Evolutionary conservation across 2,329 filamentous ascomycete species (phyloP).

Genomic region (Furcasterigmium furcatum): DNA sequence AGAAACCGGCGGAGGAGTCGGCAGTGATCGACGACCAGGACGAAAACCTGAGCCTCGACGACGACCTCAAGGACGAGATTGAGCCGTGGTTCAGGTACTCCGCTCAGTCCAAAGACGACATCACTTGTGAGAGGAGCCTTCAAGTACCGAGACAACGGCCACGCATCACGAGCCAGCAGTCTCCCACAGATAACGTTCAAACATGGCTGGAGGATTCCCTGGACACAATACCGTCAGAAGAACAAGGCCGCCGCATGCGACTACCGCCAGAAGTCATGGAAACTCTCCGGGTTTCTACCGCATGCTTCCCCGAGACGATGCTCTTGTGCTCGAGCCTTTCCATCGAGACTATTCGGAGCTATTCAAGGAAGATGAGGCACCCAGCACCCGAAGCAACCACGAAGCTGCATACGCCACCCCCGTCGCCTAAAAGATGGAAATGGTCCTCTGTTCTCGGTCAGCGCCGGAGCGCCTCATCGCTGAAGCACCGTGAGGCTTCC

Average conservation of each 20-base stretch:
- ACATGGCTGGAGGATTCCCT: slow-evolving; percentile 13
- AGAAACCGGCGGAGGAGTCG: no score
- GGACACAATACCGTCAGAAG: slow-evolving; percentile 8
- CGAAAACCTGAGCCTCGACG: slow-evolving; percentile 5
- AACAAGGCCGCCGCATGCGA: slow-evolving; percentile 28
- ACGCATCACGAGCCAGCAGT: background rate
- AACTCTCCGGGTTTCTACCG: slow-evolving; percentile 48
- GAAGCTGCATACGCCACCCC: slow-evolving; percentile 6
- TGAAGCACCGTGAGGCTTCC: slow-evolving; percentile 1
- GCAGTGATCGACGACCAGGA: background rate
- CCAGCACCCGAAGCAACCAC: slow-evolving; percentile 9
- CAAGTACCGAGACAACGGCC: background rate
- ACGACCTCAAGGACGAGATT: slow-evolving; percentile 13
- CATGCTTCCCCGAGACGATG: slow-evolving; percentile 59
- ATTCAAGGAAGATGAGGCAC: slow-evolving; percentile 51
- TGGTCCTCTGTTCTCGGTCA: slow-evolving; percentile 10
- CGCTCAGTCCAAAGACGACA: slow-evolving; percentile 2
- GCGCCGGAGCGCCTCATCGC: slow-evolving; percentile 6
- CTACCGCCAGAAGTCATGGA: slow-evolving; percentile 52
- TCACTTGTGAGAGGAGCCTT: background rate
- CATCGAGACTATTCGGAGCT: slow-evolving; percentile 54
- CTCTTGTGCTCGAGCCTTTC: slow-evolving; percentile 51
- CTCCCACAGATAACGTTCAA: slow-evolving; percentile 8
- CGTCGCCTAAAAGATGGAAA: slow-evolving; percentile 12
- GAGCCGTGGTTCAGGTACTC: slow-evolving; percentile 14